phyloP scores from a whole-genome alignment of 2,329 filamentous ascomycete species.

The Fusarium sterilihyphosum region DNA sequence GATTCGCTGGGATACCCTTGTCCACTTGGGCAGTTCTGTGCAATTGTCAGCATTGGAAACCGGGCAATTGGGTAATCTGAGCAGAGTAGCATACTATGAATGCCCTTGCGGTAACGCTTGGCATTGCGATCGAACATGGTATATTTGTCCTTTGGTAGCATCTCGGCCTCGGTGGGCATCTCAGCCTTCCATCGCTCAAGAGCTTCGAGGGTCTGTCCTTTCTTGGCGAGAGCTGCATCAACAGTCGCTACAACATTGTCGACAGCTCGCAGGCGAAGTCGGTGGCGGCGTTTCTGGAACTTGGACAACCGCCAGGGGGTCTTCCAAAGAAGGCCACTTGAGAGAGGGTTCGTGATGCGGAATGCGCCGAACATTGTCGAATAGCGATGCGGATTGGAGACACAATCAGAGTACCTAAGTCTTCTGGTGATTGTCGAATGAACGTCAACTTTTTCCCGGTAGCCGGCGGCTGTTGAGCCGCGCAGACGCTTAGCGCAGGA shows the following conservation, averaged over 20 bases:
- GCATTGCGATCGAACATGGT: conserved; percentile 97
- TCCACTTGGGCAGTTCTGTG: conserved; percentile 89
- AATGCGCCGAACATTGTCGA: conserved; percentile 83
- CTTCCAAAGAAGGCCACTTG: conserved; percentile 92
- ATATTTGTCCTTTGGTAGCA: conserved; percentile 97
- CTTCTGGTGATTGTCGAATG: conserved; percentile 31
- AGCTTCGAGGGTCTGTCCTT: conserved; percentile 77
- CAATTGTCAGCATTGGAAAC: conserved; percentile 29
- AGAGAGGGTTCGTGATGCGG: conserved; percentile 79
- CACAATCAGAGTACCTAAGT: conserved; percentile 5
- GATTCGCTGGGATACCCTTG: conserved; percentile 89
- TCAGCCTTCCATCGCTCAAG: conserved; percentile 92
- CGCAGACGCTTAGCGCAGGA: conserved; percentile 7
- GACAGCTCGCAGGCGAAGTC: conserved; percentile 83
- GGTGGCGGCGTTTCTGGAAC: conserved; percentile 89
- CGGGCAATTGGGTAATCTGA: not conserved
- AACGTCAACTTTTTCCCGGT: conserved; percentile 39
- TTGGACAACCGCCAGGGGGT: conserved; percentile 94
- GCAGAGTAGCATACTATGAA: conserved; percentile 80
- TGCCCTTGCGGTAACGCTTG: conserved; percentile 94
- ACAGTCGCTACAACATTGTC: conserved; percentile 88
- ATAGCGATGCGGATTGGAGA: conserved; percentile 15
- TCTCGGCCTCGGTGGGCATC: conserved; percentile 96
- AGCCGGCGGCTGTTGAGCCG: conserved; percentile 29
- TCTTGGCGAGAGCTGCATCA: conserved; percentile 78